Evolutionary conservation across 1,284 basidiomycete species (phyloP), one percentile per base, ranked within the genome.

Genomic region (Marasmius tenuissimus): DNA sequence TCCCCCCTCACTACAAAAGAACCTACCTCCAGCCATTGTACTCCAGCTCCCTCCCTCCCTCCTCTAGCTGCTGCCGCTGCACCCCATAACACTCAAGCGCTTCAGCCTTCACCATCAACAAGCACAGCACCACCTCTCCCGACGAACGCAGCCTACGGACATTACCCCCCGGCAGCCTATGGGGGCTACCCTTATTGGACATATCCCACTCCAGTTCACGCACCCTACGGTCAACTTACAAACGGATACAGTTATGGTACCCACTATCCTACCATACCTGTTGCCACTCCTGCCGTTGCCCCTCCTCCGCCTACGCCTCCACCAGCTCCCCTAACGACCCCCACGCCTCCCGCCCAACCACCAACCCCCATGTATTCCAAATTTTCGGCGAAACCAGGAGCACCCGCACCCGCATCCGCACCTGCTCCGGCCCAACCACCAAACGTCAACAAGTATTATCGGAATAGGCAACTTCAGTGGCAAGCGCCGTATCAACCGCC

Each of bases 11-110:
- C n/a, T 35, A 38, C 22, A 5, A 35, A 58, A 68, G 67, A 58
- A 40, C 40, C 65, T 47, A 37, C 51, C 18, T 38, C 65, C 61
- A 71, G 20, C 20, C 45, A 47, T 20, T 8, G 68, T 40, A 60
- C 75, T 58, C 72, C 72, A 55, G 70, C 71, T n/a, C 69, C 75
- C 55, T 74, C 76, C 7, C 77, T 74, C 52, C 72, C 77, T 4
- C 72, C 76, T 18, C 60, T 72, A 8, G 65, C 61, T 38, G 68
- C 73, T n/a, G 39, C 27, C 12, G 18, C 51, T 14, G n/a, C 27
- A 16, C 16, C 20, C 1, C 33, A 27, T 2, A 27, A 4, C 4
- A 27, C 39, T 18, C 14, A 33, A 10, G 57, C 27, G 16, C 42
- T 33, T 8, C 42, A 16, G 33, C 42, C 50, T 14, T 8, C 34